Percentiles rank a stretch among this genome's conserved stretches.
phyloP scores from a whole-genome alignment of 495 filamentous ascomycete genomes.

The Barbatosphaeria neglecta region DNA sequence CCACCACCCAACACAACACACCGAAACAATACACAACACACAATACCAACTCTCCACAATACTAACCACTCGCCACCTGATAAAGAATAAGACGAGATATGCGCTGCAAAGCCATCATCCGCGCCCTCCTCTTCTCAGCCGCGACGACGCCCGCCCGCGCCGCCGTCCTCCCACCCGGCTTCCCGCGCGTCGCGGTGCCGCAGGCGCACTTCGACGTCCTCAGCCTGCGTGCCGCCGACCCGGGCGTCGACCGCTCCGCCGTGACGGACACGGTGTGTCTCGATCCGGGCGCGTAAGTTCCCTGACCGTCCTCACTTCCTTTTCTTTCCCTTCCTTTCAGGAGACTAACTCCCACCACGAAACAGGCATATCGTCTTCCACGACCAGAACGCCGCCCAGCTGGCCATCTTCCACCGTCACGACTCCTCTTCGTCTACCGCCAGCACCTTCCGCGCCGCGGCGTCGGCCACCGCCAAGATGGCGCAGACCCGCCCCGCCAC shows the following conservation, averaged over 20 bases:
- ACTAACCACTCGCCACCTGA: too few relatives aligned
- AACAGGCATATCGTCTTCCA: conserved; percentile 41
- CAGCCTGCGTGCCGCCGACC: neutral
- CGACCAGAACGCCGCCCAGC: conserved; percentile 41
- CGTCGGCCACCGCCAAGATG: conserved; percentile 26
- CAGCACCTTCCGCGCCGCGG: conserved; percentile 29
- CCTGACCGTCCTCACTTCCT: neutral
- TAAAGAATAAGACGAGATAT: too few relatives aligned
- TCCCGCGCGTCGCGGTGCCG: conserved; percentile 13
- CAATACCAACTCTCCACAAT: too few relatives aligned
- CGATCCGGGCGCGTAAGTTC: neutral
- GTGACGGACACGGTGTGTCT: neutral
- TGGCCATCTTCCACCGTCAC: conserved; percentile 42
- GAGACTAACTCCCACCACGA: neutral
- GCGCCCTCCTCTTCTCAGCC: neutral
- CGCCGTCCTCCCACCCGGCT: neutral
- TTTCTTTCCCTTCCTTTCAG: too few relatives aligned
- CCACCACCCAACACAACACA: too few relatives aligned
- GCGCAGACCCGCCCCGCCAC: conserved; percentile 31
- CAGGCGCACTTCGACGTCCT: conserved; percentile 14
- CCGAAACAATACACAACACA: too few relatives aligned
- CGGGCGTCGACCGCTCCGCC: neutral
- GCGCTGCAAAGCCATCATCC: too few relatives aligned
- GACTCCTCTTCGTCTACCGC: conserved; percentile 34
- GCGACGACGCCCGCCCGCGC: neutral